A percentile compares a stretch with the other conserved stretches of the same genome.
phyloP scores from a whole-genome alignment of 768 basidiomycete species.

The Boletus rex-veris region DNA sequence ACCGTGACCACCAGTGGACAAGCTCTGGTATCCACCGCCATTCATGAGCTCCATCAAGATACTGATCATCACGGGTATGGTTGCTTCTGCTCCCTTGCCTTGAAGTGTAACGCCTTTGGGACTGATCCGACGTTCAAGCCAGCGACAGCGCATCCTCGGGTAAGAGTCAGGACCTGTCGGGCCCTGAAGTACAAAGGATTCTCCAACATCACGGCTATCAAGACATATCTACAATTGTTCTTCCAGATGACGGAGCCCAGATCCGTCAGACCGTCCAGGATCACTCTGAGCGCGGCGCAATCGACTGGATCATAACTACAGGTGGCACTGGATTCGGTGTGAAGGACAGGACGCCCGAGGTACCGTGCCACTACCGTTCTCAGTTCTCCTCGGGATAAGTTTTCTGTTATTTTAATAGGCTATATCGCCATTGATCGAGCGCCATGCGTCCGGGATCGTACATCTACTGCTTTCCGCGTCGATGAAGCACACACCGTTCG shows the following conservation, averaged over 20 bases:
- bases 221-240: slow-evolving; percentile 42
- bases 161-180: slow-evolving; percentile 55
- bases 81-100: not conserved
- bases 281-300: slow-evolving; percentile 42
- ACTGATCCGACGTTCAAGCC: slow-evolving; percentile 33
- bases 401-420: slow-evolving; percentile 39
- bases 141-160: slow-evolving; percentile 67
- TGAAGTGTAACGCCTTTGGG: no score
- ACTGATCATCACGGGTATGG: slow-evolving; percentile 28
- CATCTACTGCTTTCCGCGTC: slow-evolving; percentile 70
- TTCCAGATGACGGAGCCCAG: slow-evolving; percentile 58
- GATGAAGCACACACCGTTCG: slow-evolving; percentile 70
- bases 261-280: slow-evolving; percentile 49
- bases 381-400: not conserved
- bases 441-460: slow-evolving; percentile 66
- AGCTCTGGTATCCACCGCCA: not conserved
- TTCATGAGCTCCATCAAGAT: slow-evolving; percentile 24
- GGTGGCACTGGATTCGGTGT: slow-evolving; percentile 87
- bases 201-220: slow-evolving; percentile 38
- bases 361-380: slow-evolving; percentile 21
- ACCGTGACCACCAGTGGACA: no score
- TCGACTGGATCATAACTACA: slow-evolving; percentile 77
- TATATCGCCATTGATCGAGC: slow-evolving; percentile 59
- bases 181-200: slow-evolving; percentile 56
- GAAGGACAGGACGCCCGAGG: slow-evolving; percentile 83